Base-by-base conservation (phyloP, 495 filamentous ascomycete species). In the Sordaria brevicollis region DNA sequence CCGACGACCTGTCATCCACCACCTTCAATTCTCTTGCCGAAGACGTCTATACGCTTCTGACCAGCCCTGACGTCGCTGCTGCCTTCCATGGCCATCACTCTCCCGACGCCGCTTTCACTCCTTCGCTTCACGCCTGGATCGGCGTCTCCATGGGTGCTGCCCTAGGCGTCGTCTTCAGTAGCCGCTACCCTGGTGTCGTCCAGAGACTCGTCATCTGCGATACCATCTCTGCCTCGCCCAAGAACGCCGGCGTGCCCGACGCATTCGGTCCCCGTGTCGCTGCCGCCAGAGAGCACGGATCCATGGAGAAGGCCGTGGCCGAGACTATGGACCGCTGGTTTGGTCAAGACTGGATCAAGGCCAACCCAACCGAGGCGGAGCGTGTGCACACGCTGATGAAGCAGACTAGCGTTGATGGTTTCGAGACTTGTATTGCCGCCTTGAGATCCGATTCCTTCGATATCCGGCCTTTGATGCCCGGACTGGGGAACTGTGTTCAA, bases 121-220 rank as follows among this genome's bases (percentile, higher is more conserved):
- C 65, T 29, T 65, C 35, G 13, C 36, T 81, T n/a, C 68, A 76
- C 67, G 75, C 71, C 35, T 81, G 79, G 79, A 72, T 79, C 4
- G 78, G 78, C 19, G 74, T 78, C 19, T 79, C 74, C 39, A 75
- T 79, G 73, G 79, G 79, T 34, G 79, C 75, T n/a, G 74, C 74
- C 9, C 76, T 71, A 21, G 76, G 74, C 39, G 69, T 78, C 25
- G 70, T 73, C 35, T 79, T 79, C 49, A 73, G 71, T 11, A 70
- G 71, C 19, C 73, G 67, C 33, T 76, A 77, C 49, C 78, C 78
- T 2, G 70, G 66, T 29, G 65, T 77, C 10, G 68, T 78, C 19
- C 65, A 68, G 39, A 70, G 68, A 29, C 71, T 81, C 1, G 69
- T 79, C 15, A 41, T 75, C 8, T 76, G 74, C 38, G 73, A 75